phyloP scores from a whole-genome alignment of 306 rosid species.

The Senna siamea region DNA sequence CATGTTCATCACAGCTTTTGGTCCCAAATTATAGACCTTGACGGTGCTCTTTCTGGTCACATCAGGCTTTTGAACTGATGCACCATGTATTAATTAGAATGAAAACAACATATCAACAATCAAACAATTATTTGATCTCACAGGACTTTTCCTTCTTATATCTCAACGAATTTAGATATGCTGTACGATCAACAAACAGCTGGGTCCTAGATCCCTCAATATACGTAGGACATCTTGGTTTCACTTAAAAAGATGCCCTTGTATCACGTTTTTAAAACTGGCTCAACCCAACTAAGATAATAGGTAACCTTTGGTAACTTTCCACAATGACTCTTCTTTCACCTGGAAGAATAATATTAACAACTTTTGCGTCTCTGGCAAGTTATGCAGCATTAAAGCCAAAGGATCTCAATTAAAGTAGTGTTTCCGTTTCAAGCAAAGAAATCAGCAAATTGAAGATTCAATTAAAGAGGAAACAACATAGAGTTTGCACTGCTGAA shows the following conservation, averaged over 20 bases:
- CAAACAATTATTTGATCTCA: not conserved
- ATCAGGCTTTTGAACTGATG: not conserved
- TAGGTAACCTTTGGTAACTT: too few relatives aligned
- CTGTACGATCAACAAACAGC: not conserved
- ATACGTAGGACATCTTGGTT: not conserved
- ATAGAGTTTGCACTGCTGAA: too few relatives aligned
- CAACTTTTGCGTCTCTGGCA: not conserved
- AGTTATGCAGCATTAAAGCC: not conserved
- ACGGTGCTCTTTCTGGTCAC: conserved; percentile 5
- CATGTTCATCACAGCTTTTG: conserved; percentile 6
- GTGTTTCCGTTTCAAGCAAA: not conserved
- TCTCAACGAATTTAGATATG: not conserved
- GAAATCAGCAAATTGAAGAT: too few relatives aligned
- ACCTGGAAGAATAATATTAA: not conserved
- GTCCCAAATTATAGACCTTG: not conserved
- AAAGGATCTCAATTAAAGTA: not conserved
- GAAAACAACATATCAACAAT: not conserved
- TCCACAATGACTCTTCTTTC: too few relatives aligned
- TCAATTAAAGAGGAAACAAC: too few relatives aligned
- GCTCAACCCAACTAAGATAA: not conserved
- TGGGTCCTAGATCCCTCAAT: not conserved
- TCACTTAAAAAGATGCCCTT: not conserved
- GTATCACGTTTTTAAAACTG: not conserved
- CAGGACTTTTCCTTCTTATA: not conserved
- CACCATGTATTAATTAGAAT: not conserved